Evolutionary conservation across 805 yeast species (phyloP).

Genomic region (Torulaspora delbrueckii): DNA sequence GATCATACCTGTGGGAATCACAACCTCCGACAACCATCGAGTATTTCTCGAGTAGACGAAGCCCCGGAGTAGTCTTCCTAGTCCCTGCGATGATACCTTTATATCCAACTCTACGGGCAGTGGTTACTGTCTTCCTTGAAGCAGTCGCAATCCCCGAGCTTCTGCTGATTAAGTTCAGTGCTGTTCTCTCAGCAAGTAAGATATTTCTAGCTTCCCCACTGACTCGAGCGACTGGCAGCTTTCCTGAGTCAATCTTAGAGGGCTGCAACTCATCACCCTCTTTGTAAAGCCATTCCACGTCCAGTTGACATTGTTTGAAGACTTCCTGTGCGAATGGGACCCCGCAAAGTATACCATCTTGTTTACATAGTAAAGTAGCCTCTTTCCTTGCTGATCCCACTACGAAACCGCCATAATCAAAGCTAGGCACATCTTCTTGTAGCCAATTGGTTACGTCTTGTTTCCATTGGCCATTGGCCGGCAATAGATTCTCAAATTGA

Average conservation of each 20-base stretch:
- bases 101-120: constrained; percentile 67
- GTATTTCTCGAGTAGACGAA: constrained; percentile 82
- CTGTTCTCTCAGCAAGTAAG: constrained; percentile 78
- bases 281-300: constrained; percentile 63
- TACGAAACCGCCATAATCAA: constrained; percentile 91
- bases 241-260: constrained; percentile 38
- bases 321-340: constrained; percentile 87
- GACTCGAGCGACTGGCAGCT: constrained; percentile 72
- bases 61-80: constrained; percentile 95
- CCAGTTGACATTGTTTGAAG: constrained; percentile 64
- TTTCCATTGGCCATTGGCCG: constrained; percentile 78
- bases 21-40: constrained; percentile 95
- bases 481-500: constrained; percentile 52
- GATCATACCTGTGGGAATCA: constrained; percentile 87
- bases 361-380: constrained; percentile 79
- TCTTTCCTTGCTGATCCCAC: constrained; percentile 73
- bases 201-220: constrained; percentile 75
- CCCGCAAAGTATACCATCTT: constrained; percentile 75
- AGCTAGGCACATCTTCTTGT: constrained; percentile 85
- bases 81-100: constrained; percentile 90
- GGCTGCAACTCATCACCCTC: constrained; percentile 65
- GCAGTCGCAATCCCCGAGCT: constrained; percentile 85
- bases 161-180: constrained; percentile 75
- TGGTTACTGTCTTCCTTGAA: constrained; percentile 48
- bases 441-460: constrained; percentile 69